Base-by-base conservation (phyloP, 371 early-diverging fungal genomes). In the Zychaea mexicana region DNA sequence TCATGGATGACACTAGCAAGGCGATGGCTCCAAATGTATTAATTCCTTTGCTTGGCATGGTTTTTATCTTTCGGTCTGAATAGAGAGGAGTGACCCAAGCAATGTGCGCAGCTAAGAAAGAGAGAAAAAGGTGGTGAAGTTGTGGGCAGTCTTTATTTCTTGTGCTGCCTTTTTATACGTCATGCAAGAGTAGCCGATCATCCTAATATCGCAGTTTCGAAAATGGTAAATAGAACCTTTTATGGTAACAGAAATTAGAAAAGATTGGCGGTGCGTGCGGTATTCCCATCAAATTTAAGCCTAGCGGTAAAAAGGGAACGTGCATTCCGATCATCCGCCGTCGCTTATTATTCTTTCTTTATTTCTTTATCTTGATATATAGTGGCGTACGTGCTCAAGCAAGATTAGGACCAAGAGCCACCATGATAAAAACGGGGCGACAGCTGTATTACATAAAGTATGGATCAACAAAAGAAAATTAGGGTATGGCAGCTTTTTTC, bases 1-100 rank as follows among this genome's bases (percentile, higher is more conserved):
- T 78, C 69, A 78, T 76, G 17, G 79, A 78, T 1, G 79, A 78
- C 9, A 78, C 79, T 15, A 78, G 64, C 4, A 78, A 56, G 19
- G 79, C 71, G 8, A 67, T 64, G 52, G 74, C 73, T 33, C 79
- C 79, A 56, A 76, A 70, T 19, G 67, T 67, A 21, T 76, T 74
- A 42, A 78, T 78, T 1, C 75, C 76, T 69, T 70, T 69, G 46
- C 32, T 19, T 52, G n/a, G 19, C 36, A 31, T 22, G 38, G 45
- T 30, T n/a, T n/a, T n/a, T n/a, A n/a, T n/a, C n/a, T n/a, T n/a
- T n/a, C n/a, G n/a, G n/a, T n/a, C n/a, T n/a, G n/a, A n/a, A 28
- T 10, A 27, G 52, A 60, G 6, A 38, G 9, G 21, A 52, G 36
- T 17, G 13, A 33, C 4, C 0, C 10, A 30, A 12, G 38, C 32